Conservation (phyloP, 1,139 yeast species). For the Starmera stellimalicola region DNA sequence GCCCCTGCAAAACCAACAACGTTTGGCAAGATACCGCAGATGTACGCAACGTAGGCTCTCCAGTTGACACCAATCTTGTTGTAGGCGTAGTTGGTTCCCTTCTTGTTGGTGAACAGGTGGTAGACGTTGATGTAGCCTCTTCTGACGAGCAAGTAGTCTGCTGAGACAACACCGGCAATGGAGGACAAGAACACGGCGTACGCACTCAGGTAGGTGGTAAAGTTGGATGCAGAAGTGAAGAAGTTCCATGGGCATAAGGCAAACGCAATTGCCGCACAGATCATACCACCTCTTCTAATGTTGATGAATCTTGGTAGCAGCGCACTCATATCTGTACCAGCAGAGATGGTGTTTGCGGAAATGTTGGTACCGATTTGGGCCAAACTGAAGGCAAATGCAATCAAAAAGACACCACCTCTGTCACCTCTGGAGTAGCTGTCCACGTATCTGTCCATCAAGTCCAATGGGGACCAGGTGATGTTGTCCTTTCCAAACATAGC, state of each 20-base stretch:
- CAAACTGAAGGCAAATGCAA: constrained; percentile 66
- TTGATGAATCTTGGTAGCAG: constrained; percentile 68
- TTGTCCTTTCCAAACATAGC: constrained; percentile 46
- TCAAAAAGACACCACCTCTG: constrained; percentile 80
- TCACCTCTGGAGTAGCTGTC: constrained; percentile 56
- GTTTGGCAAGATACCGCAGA: constrained; percentile 71
- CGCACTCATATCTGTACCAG: constrained; percentile 89
- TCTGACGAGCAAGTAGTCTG: constrained; percentile 70
- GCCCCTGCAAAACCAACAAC: constrained; percentile 87
- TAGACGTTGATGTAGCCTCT: constrained; percentile 60
- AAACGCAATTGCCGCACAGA: constrained; percentile 72
- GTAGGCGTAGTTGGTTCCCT: constrained; percentile 47
- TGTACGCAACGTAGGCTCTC: constrained; percentile 69
- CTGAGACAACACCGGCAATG: constrained; percentile 73
- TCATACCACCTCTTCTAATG: constrained; percentile 73
- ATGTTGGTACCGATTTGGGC: constrained; percentile 92
- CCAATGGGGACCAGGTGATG: constrained; percentile 81
- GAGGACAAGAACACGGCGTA: constrained; percentile 82
- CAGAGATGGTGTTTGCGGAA: constrained; percentile 80
- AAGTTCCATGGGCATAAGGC: constrained; percentile 88
- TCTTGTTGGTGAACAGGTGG: constrained; percentile 47
- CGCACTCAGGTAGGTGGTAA: constrained; percentile 78
- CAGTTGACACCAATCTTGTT: constrained; percentile 63
- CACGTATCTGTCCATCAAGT: constrained; percentile 58
- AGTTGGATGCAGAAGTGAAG: constrained; percentile 60